Evolutionary conservation across 306 rosid genomes (phyloP).

Genomic region (Vicia faba): DNA sequence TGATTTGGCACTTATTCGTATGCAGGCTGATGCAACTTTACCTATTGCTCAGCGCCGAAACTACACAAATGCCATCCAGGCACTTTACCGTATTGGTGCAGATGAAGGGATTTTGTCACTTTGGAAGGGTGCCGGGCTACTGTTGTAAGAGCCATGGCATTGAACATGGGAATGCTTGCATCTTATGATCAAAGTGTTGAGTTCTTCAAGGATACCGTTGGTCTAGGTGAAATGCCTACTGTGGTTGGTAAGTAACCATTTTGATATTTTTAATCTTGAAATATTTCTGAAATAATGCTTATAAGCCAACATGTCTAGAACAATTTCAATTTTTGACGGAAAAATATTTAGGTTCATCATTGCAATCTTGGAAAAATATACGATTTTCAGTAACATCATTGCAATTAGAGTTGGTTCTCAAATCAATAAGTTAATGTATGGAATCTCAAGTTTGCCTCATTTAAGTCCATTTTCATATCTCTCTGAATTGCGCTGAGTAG

Average conservation of each 20-base stretch:
- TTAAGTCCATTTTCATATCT: background rate
- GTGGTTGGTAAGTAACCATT: slow-evolving; percentile 57
- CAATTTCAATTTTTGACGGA: background rate
- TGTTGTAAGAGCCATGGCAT: slow-evolving; percentile 97
- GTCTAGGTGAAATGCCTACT: slow-evolving; percentile 84
- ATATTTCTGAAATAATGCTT: background rate
- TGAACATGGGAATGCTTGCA: slow-evolving; percentile 99
- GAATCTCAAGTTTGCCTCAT: background rate
- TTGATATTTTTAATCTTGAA: background rate
- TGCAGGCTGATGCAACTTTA: slow-evolving; percentile 98
- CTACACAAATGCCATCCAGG: slow-evolving; percentile 94
- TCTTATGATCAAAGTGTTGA: slow-evolving; percentile 97
- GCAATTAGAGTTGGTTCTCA: background rate
- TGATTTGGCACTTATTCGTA: slow-evolving; percentile 94
- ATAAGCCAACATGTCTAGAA: background rate
- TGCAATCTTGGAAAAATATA: no score
- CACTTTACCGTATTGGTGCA: slow-evolving; percentile 74
- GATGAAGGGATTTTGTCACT: slow-evolving; percentile 96
- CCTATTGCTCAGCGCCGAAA: slow-evolving; percentile 88
- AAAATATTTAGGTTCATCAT: background rate
- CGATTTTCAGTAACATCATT: background rate
- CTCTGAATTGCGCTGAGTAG: background rate
- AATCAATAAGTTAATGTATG: background rate
- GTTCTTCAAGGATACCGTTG: slow-evolving; percentile 82
- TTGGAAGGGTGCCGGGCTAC: slow-evolving; percentile 99